Evolutionary conservation across 257 asterid species (phyloP).

Genomic region (Datura wrightii): DNA sequence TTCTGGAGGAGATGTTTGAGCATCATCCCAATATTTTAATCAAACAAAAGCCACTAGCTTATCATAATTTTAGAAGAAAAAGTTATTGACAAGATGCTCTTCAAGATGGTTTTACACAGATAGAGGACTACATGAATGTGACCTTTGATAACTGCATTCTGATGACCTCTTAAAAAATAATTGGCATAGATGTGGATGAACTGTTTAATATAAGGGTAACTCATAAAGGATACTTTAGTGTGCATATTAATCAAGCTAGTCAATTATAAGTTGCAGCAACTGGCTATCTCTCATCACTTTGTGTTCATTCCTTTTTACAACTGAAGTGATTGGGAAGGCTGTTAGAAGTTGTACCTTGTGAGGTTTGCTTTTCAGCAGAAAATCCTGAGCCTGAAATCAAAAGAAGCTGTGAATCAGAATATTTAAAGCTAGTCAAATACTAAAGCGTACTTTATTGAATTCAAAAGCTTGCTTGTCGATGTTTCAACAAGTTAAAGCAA

Average conservation of each 20-base stretch:
- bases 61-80: background rate
- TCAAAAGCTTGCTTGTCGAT: constrained; percentile 3
- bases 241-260: background rate
- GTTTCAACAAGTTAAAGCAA: constrained; percentile 23
- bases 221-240: background rate
- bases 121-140: background rate
- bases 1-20: constrained; percentile 8
- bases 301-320: constrained; percentile 21
- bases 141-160: constrained; percentile 15
- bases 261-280: constrained; percentile 20
- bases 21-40: constrained; percentile 5
- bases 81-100: background rate
- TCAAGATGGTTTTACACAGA: constrained; percentile 6
- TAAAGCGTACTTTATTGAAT: background rate
- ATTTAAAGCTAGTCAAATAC: background rate
- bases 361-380: constrained; percentile 77
- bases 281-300: constrained; percentile 1
- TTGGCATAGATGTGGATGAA: background rate
- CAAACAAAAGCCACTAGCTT: background rate
- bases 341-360: constrained; percentile 70
- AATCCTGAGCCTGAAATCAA: constrained; percentile 70
- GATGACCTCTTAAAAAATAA: background rate
- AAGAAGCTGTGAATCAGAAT: constrained; percentile 24
- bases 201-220: background rate
- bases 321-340: constrained; percentile 18